Evolutionary conservation across 805 yeast species (phyloP), one percentile per base, ranked within the genome.

Genomic region (Metschnikowia bowlesiae): DNA sequence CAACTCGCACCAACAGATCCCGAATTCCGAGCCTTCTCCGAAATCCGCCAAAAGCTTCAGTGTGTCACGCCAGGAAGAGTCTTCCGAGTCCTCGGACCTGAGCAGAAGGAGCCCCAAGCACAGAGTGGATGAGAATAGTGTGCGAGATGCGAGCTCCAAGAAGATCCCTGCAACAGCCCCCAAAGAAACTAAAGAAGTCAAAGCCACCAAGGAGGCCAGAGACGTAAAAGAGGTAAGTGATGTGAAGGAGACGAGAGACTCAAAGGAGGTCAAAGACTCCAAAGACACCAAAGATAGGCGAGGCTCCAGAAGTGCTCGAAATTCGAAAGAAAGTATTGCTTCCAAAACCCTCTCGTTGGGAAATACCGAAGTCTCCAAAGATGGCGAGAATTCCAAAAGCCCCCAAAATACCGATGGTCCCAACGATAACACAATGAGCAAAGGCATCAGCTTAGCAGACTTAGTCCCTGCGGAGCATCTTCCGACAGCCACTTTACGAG

Each of bases 11-110:
- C 14, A 33, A 14, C 26, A 42, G 14, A 13, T 33, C n/a, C 32
- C 38, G 11, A 30, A 39, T 13, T 13, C 38, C 2, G 45, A 49
- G 28, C 46, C 35, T 8, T 56, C 60, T 10, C 58, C 60, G 6
- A 48, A 40, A 9, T 51, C 55, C 11, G 39, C 48, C 14, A 48
- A 45, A n/a, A 53, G 58, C 39, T 41, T 50, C 39, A 46, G 33
- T 26, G 38, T 16, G 4, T 3, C 44, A 8, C 29, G 16, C 5
- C 30, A 44, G 1, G 56, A 53, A 2, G 56, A 51, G 14, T 16
- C n/a, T 14, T 13, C 34, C 1, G 34, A 39, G 34, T 39, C 43
- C 2, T 32, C 33, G n/a, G 30, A 22, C n/a, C 29, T 34, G 46
- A 45, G 31, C 26, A 11, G 30, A 18, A 41, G 32, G 16, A 28